Base-by-base conservation (phyloP, 2,329 filamentous ascomycete species). In the Paracoccidioides lutzii region DNA sequence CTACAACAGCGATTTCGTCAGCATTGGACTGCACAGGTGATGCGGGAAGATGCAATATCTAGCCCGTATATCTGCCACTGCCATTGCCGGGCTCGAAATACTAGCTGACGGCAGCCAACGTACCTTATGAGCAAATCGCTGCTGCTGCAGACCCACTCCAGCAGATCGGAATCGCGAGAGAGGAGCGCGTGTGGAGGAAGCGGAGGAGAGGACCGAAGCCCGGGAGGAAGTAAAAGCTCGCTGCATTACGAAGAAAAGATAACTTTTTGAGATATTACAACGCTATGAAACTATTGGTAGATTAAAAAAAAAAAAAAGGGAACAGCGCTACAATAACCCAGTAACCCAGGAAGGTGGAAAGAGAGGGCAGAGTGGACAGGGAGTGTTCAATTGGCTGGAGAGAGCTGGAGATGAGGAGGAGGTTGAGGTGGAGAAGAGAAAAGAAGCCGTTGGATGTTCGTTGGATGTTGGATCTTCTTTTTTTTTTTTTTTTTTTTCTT, bases 71-170 rank as follows among this genome's bases (percentile, higher is more conserved):
- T 10, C 48, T 33, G 12, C 48, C 4, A 22, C 22, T 22, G 33
- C 44, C 30, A 46, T 46, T 46, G 28, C 4, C 30, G 12, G 44
- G 12, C 3, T 10, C 8, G 10, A 32, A 41, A 32, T 52, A 35
- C 37, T 41, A 52, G 14, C 22, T n/a, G 32, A 52, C 10, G 12
- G 22, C 9, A 14, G 7, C n/a, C 37, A 33, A 66, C 78, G 52
- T 80, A 95, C 90, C 88, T 97, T 97, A 82, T 97, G 91, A 64
- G 91, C 89, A 73, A 95, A 98, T 72, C 93, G 83, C 74, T 95
- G 83, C 78, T 97, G 91, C 75, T 95, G 89, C 65, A 88, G 78
- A 72, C 76, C 81, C 66, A 88, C 73, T 66, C 81, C 80, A 67
- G 81, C 74, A 67, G 83, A 77, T 67, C 84, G 82, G 72, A 84